These are phyloP conservation scores for Daldinia caldariorum DNA, from an alignment of 495 filamentous ascomycete species.

Conservation along the genomic window DNA sequence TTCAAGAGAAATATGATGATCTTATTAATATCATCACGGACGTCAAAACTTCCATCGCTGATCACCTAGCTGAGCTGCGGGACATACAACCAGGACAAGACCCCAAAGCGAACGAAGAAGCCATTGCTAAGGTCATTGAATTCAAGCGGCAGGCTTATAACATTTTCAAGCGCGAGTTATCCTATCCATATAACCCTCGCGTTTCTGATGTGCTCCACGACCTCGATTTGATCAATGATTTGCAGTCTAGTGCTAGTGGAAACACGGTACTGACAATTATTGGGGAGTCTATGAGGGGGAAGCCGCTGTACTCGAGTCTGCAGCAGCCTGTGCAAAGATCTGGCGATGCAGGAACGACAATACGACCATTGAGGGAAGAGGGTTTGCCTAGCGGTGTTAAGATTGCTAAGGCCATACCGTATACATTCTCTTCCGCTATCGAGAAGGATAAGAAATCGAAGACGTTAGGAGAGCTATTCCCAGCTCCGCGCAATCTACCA, in stretches of 20 bases:
- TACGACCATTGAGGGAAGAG: slow-evolving; percentile 66
- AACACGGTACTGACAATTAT: slow-evolving; percentile 75
- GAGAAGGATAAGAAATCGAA: slow-evolving; percentile 61
- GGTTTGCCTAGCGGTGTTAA: slow-evolving; percentile 78
- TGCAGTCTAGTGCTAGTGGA: slow-evolving; percentile 49
- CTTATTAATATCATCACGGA: slow-evolving; percentile 60
- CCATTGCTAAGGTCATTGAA: slow-evolving; percentile 51
- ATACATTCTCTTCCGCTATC: slow-evolving; percentile 39
- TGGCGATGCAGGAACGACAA: slow-evolving; percentile 42
- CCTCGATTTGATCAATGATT: slow-evolving; percentile 37
- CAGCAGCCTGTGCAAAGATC: slow-evolving; percentile 63
- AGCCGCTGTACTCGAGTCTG: slow-evolving; percentile 85
- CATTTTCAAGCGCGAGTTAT: slow-evolving; percentile 53
- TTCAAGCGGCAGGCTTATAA: slow-evolving; percentile 56
- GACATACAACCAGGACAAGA: slow-evolving; percentile 35
- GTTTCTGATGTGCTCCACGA: slow-evolving; percentile 30
- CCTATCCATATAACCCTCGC: slow-evolving; percentile 47
- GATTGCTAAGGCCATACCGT: slow-evolving; percentile 72
- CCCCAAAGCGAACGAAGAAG: slow-evolving; percentile 41
- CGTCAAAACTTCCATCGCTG: slow-evolving; percentile 50
- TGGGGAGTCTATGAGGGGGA: slow-evolving; percentile 73
- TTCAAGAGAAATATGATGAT: slow-evolving; percentile 53
- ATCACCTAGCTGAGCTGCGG: slow-evolving; percentile 55
- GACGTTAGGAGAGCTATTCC: slow-evolving; percentile 84
- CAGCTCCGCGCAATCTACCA: slow-evolving; percentile 72